Base-by-base conservation (phyloP, 1,139 yeast genomes). In the Debaryomyces coudertii region DNA sequence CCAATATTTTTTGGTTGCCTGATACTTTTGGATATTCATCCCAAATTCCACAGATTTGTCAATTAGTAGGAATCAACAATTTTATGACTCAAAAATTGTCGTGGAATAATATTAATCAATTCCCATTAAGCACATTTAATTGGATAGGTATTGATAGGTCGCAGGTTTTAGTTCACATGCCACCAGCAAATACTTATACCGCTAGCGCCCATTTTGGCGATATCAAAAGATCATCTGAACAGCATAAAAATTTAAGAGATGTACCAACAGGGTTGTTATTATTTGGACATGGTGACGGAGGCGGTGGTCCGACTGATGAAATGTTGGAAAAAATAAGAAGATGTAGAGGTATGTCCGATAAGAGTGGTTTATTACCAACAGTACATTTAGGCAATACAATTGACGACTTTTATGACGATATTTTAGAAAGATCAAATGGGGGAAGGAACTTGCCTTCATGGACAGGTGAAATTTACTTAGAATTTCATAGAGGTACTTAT, bases 21-120 rank as follows among this genome's bases (percentile, higher is more conserved):
- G 99, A 93, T 65, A 90, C 98, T 1, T 93, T 93, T 72, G 99
- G 99, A 4, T 93, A 93, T 64, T 85, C 96, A 8, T 89, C 96
- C 2, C 98, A 93, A 66, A 80, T 93, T 40, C 99, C 99, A 0
- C 99, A 93, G 63, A 74, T 93, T 46, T 90, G 96, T 63, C 87
- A 92, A 47, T 68, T 81, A 15, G 92, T 90, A 1, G 96, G 93
- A 8, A 86, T 90, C 66, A 82, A 85, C 45, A 80, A 87, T 48
- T 93, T 93, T 60, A 73, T 93, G 58, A 93, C 99, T 9, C 99
- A 93, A 65, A 93, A 93, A 63, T 76, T 93, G 52, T 87, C 96
- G 1, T 93, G 99, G 98, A 93, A 92, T 66, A 92, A 92, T 62
- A 90, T 93, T 66, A 90, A 93, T 65, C 76, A 71, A 44, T 92